Conservation (phyloP, 768 basidiomycete genomes). For the Phaffia tasmanica region DNA sequence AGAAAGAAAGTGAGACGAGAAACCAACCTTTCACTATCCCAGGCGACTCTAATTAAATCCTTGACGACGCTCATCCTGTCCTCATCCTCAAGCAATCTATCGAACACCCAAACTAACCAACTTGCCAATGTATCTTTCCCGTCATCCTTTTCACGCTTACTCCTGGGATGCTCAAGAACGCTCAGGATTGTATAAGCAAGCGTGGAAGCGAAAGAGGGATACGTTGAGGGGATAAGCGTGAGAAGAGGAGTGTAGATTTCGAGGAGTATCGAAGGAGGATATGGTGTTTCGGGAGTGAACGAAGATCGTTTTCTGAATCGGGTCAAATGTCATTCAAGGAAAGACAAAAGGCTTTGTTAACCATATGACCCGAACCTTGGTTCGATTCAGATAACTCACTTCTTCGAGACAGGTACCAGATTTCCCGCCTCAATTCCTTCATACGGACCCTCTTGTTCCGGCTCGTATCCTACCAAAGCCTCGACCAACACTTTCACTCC, state of each 20-base stretch:
- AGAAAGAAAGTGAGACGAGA: no score
- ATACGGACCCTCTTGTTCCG: conserved; percentile 27
- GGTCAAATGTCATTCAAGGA: background rate
- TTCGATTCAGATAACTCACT: conserved; percentile 44
- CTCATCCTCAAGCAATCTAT: conserved; percentile 7
- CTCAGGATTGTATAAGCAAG: conserved; percentile 1
- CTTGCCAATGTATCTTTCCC: conserved; percentile 2
- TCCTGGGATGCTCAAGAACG: background rate
- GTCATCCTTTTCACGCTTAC: background rate
- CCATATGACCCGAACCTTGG: background rate
- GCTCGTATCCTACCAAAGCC: conserved; percentile 37
- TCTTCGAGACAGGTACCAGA: conserved; percentile 72
- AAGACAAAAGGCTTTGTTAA: no score
- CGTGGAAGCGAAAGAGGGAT: background rate
- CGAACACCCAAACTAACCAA: conserved; percentile 21
- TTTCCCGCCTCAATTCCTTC: conserved; percentile 50
- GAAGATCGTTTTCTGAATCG: conserved; percentile 13
- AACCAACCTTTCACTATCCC: conserved; percentile 8
- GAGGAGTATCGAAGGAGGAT: conserved; percentile 12
- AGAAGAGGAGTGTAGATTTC: conserved; percentile 19
- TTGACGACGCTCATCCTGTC: background rate
- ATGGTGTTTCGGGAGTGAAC: conserved; percentile 3
- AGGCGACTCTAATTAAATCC: conserved; percentile 6
- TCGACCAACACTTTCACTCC: conserved; percentile 37
- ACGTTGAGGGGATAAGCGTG: conserved; percentile 3